Conservation (phyloP, 768 basidiomycete species). For the Fomitopsis pulvina region DNA sequence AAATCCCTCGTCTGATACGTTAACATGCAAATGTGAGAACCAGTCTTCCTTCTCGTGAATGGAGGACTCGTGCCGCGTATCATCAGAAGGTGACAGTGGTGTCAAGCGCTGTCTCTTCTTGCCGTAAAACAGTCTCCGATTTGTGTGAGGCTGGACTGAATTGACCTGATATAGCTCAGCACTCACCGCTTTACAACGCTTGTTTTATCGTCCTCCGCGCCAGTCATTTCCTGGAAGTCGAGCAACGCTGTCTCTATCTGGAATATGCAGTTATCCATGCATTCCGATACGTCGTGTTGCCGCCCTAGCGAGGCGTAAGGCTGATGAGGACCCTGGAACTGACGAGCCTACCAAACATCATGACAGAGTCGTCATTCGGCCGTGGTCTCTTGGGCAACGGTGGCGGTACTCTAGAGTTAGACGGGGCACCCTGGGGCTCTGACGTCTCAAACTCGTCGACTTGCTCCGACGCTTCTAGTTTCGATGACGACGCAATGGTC, state of each 20-base stretch:
- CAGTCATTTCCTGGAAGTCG: slow-evolving; percentile 51
- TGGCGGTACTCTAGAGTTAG: slow-evolving; percentile 39
- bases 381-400: slow-evolving; percentile 49
- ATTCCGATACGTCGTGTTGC: slow-evolving; percentile 97
- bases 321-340: not conserved
- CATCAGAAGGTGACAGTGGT: slow-evolving; percentile 25
- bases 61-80: slow-evolving; percentile 39
- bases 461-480: slow-evolving; percentile 7
- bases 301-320: slow-evolving; percentile 47
- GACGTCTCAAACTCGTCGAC: slow-evolving; percentile 26
- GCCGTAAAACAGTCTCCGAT: slow-evolving; percentile 87
- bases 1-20: slow-evolving; percentile 81
- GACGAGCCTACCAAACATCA: slow-evolving; percentile 77
- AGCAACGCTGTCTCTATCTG: slow-evolving; percentile 92
- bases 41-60: slow-evolving; percentile 85
- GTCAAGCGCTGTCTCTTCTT: slow-evolving; percentile 63
- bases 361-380: slow-evolving; percentile 60
- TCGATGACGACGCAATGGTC: slow-evolving; percentile 16
- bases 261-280: slow-evolving; percentile 99
- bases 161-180: not conserved
- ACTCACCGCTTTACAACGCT: slow-evolving; percentile 80
- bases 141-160: too few species aligned
- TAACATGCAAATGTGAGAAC: slow-evolving; percentile 91
- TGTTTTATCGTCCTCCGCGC: slow-evolving; percentile 46
- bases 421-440: slow-evolving; percentile 16